Evolutionary conservation across 306 rosid species (phyloP).

Genomic region (Canavalia ensiformis): DNA sequence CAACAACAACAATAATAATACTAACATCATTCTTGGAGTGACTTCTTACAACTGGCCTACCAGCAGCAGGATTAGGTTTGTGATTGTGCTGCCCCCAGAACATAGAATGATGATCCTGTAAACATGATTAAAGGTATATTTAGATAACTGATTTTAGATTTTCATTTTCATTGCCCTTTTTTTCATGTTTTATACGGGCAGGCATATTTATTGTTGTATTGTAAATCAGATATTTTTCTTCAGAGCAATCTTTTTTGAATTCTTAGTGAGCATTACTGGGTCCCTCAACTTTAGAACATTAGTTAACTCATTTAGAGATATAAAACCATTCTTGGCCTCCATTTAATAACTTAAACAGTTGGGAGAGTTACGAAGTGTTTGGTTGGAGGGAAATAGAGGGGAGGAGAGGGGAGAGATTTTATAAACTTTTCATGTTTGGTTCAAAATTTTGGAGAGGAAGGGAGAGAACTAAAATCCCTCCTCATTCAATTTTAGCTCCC

Average conservation of each 20-base stretch:
- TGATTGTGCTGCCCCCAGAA: slow-evolving; percentile 48
- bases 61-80: slow-evolving; percentile 49
- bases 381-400: no score
- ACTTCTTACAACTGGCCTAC: slow-evolving; percentile 58
- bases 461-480: no score
- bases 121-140: slow-evolving; percentile 38
- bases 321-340: slow-evolving; percentile 6
- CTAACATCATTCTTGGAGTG: slow-evolving; percentile 81
- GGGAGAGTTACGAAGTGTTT: neutral
- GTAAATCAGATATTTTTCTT: slow-evolving; percentile 4
- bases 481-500: no score
- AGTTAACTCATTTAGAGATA: slow-evolving; percentile 1
- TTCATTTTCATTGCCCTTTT: slow-evolving; percentile 6
- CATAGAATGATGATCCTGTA: slow-evolving; percentile 61
- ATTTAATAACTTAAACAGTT: neutral
- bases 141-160: neutral
- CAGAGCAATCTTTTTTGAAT: neutral
- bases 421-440: no score
- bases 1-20: neutral
- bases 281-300: neutral
- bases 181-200: slow-evolving; percentile 16
- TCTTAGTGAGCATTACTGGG: neutral
- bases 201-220: neutral
- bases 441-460: no score
- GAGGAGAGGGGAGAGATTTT: no score